Conservation (phyloP, 2,329 filamentous ascomycete species). For the Incumbomyces lentus region DNA sequence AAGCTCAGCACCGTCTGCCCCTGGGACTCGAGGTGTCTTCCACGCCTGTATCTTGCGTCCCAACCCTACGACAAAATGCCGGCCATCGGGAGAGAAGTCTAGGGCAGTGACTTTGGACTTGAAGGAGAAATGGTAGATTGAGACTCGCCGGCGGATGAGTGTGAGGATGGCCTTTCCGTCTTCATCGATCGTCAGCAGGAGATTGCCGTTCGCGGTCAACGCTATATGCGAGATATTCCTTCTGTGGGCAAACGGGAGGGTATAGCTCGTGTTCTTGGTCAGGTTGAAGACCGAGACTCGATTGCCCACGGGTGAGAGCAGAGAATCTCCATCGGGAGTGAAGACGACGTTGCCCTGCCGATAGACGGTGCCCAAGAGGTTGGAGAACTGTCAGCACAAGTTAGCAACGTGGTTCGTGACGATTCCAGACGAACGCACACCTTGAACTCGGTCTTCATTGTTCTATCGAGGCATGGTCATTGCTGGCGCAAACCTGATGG, state of each 20-base stretch:
- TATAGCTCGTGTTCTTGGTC: constrained; percentile 55
- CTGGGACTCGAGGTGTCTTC: constrained; percentile 86
- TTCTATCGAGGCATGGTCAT: constrained; percentile 19
- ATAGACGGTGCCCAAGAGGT: constrained; percentile 95
- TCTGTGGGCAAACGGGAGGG: constrained; percentile 69
- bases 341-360: constrained; percentile 95
- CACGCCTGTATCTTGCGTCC: constrained; percentile 87
- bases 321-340: constrained; percentile 87
- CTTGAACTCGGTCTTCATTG: constrained; percentile 99
- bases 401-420: constrained; percentile 2
- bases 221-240: constrained; percentile 85
- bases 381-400: constrained; percentile 66
- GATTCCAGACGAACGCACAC: constrained; percentile 38
- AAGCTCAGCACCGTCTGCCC: constrained; percentile 69
- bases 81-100: constrained; percentile 81
- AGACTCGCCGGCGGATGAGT: constrained; percentile 73
- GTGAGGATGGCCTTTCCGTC: constrained; percentile 89
- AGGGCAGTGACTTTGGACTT: constrained; percentile 71
- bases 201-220: constrained; percentile 79
- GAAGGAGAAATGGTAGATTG: constrained; percentile 94
- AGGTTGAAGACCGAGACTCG: constrained; percentile 92
- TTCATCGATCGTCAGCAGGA: constrained; percentile 87
- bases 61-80: constrained; percentile 79
- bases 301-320: constrained; percentile 94
- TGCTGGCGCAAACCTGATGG: neutral